Percentiles rank a stretch among this genome's conserved stretches.
These are phyloP conservation scores for Xylaria sp. DNA, from an alignment of 2,329 filamentous ascomycete genomes.

Conservation along the genomic window DNA sequence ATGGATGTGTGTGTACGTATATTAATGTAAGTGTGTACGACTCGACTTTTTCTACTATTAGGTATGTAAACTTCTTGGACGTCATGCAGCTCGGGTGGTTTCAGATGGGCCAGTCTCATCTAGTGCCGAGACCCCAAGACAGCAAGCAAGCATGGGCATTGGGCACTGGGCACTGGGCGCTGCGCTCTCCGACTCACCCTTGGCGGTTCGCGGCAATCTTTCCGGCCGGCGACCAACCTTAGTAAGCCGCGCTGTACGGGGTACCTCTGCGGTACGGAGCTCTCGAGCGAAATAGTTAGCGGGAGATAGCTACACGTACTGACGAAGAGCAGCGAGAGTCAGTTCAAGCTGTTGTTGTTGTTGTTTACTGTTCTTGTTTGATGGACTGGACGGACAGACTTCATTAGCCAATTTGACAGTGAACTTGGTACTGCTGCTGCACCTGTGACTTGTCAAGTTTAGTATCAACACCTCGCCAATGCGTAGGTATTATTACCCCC, in stretches of 20 bases:
- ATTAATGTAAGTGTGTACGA: too few species aligned
- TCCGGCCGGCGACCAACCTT: slow-evolving; percentile 28
- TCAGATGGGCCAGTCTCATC: slow-evolving; percentile 1
- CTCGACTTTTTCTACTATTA: neutral
- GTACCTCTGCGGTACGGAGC: neutral
- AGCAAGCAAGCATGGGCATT: neutral
- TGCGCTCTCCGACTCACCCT: slow-evolving; percentile 4
- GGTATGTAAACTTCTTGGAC: neutral
- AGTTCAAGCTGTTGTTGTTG: too few species aligned
- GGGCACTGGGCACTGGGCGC: neutral
- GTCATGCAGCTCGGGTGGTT: neutral
- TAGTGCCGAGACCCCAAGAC: neutral
- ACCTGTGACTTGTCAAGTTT: neutral
- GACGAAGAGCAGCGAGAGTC: neutral
- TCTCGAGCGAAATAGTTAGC: neutral
- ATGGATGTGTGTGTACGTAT: too few species aligned
- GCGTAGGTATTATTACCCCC: neutral
- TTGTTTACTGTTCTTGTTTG: too few species aligned
- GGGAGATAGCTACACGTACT: neutral
- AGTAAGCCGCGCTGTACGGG: slow-evolving; percentile 10
- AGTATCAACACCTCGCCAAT: neutral
- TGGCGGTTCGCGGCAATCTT: slow-evolving; percentile 31
- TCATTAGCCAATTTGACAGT: too few species aligned
- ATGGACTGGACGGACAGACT: too few species aligned
- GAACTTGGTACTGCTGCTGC: too few species aligned